These are phyloP conservation scores for Pythium grandisporangium DNA, from an alignment of 352 stramenopile genomes.

Conservation along the genomic window DNA sequence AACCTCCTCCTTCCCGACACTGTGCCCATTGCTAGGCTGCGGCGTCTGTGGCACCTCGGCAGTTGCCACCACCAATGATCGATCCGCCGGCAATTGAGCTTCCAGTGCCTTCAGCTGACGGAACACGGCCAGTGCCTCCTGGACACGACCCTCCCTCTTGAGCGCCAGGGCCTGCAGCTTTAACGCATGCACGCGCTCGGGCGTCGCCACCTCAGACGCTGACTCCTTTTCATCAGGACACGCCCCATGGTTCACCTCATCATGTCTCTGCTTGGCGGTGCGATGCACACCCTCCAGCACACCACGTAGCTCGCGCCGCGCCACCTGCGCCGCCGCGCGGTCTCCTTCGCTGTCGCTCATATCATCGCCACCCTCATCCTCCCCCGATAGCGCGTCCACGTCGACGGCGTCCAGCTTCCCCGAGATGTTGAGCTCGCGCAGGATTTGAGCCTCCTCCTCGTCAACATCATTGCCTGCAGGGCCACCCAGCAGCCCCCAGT, in stretches of 20 bases:
- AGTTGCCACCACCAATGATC: background rate
- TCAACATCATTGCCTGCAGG: conserved; percentile 15
- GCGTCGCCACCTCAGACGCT: too few species aligned
- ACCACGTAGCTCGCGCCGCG: conserved; percentile 22
- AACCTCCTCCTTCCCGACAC: background rate
- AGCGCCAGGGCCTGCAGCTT: conserved; percentile 46
- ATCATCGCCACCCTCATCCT: conserved; percentile 9
- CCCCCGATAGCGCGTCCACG: conserved; percentile 17
- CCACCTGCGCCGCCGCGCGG: conserved; percentile 2
- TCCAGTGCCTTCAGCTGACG: conserved; percentile 51
- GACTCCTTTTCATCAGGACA: background rate
- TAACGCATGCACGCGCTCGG: conserved; percentile 23
- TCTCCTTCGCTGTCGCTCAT: too few species aligned
- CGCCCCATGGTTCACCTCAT: background rate
- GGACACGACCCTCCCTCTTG: conserved; percentile 42
- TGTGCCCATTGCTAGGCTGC: background rate
- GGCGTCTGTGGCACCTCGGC: background rate
- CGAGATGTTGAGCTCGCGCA: conserved; percentile 34
- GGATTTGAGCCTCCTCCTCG: conserved; percentile 55
- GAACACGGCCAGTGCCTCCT: conserved; percentile 44
- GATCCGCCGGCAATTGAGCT: conserved; percentile 8
- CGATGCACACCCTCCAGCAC: conserved; percentile 25
- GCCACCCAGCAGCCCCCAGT: conserved; percentile 31
- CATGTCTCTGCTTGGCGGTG: conserved; percentile 11
- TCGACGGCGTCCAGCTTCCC: conserved; percentile 12